These are phyloP conservation scores for Scheffersomyces stipitis DNA, from an alignment of 805 yeast genomes.

Conservation along the genomic window DNA sequence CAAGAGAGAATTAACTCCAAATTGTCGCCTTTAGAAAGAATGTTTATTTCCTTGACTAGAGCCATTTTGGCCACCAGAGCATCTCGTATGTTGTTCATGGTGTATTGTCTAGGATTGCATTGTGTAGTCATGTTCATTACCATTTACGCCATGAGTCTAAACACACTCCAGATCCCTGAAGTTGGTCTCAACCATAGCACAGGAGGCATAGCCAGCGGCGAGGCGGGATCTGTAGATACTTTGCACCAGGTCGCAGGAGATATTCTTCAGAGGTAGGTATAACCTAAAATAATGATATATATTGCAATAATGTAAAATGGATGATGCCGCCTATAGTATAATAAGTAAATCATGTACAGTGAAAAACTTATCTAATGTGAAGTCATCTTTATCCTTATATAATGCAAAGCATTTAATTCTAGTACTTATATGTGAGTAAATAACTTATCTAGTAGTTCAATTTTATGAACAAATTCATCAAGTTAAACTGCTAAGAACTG, in stretches of 20 bases:
- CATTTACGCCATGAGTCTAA: slow-evolving; percentile 51
- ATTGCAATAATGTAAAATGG: too few species aligned
- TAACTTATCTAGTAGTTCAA: too few species aligned
- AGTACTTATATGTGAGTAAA: too few species aligned
- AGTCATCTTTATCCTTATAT: too few species aligned
- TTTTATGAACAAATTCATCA: too few species aligned
- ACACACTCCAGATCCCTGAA: slow-evolving; percentile 46
- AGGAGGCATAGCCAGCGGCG: slow-evolving; percentile 35
- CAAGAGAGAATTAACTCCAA: slow-evolving; percentile 70
- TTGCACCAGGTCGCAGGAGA: slow-evolving; percentile 1
- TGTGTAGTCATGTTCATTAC: slow-evolving; percentile 65
- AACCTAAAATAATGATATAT: too few species aligned
- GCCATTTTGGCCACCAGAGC: slow-evolving; percentile 72
- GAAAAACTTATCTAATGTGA: too few species aligned
- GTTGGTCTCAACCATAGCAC: slow-evolving; percentile 41
- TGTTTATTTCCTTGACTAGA: slow-evolving; percentile 71
- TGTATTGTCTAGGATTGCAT: slow-evolving; percentile 76
- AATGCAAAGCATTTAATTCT: too few species aligned
- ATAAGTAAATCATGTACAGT: too few species aligned
- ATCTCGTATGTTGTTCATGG: slow-evolving; percentile 69
- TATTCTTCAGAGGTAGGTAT: too few species aligned
- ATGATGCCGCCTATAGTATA: too few species aligned
- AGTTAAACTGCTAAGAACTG: too few species aligned
- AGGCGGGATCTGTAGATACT: slow-evolving; percentile 7
- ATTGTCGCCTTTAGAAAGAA: slow-evolving; percentile 74